These are phyloP conservation scores for Candida ascalaphidarum DNA, from an alignment of 805 yeast genomes.

Conservation along the genomic window DNA sequence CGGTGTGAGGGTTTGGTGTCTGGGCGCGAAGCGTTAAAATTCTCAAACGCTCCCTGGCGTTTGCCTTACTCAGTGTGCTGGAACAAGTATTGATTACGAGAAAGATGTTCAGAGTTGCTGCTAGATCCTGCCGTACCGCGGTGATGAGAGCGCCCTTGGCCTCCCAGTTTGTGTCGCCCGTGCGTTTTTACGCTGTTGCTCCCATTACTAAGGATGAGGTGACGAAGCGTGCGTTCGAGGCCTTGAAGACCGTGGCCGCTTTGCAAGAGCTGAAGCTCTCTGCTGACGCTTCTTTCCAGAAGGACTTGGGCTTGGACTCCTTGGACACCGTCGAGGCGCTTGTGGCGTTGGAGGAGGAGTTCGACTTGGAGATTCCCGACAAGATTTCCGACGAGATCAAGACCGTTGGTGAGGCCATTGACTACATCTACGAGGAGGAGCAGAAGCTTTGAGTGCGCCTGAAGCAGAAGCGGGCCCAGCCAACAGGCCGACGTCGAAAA, in stretches of 20 bases:
- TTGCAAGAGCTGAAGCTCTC: conserved; percentile 36
- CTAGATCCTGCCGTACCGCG: conserved; percentile 33
- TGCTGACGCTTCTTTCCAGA: conserved; percentile 46
- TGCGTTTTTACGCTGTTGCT: conserved; percentile 53
- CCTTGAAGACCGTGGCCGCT: conserved; percentile 50
- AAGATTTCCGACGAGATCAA: conserved; percentile 89
- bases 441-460: conserved; percentile 30
- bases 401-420: conserved; percentile 89
- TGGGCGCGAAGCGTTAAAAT: too few species aligned
- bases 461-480: conserved; percentile 1
- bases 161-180: conserved; percentile 13
- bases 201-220: conserved; percentile 72
- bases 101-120: conserved; percentile 48
- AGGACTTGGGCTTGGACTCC: conserved; percentile 84
- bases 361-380: conserved; percentile 79
- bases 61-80: too few species aligned
- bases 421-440: conserved; percentile 68
- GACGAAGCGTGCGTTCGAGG: conserved; percentile 72
- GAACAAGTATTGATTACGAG: too few species aligned
- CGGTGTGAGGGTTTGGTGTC: too few species aligned
- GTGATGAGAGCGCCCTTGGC: conserved; percentile 20
- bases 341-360: conserved; percentile 79
- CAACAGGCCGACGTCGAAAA: background rate
- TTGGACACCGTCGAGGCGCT: conserved; percentile 92
- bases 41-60: too few species aligned